These are phyloP conservation scores for Solanum clarkiae DNA, from an alignment of 257 asterid species.

Conservation along the genomic window DNA sequence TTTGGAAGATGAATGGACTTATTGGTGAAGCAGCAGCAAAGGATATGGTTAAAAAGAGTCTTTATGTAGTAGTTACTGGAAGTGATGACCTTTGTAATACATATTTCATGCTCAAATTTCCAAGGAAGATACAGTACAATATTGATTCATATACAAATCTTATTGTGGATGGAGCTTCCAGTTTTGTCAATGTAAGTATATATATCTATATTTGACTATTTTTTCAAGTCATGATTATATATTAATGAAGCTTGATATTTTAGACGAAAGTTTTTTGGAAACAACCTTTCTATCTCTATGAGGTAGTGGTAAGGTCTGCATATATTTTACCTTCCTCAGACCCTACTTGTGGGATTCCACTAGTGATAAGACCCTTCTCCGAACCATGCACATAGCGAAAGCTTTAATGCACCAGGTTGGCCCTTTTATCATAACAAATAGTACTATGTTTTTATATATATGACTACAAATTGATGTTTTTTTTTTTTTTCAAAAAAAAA, in stretches of 20 bases:
- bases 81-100: slow-evolving; percentile 15
- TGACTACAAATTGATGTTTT: background rate
- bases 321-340: too few relatives aligned
- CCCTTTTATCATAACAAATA: too few relatives aligned
- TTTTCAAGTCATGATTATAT: background rate
- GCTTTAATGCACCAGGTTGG: too few relatives aligned
- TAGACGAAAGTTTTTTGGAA: too few relatives aligned
- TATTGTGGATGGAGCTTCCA: slow-evolving; percentile 10
- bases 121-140: background rate
- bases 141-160: slow-evolving; percentile 7
- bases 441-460: too few relatives aligned
- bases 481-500: too few relatives aligned
- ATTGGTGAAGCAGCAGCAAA: slow-evolving; percentile 16
- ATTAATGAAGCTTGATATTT: background rate
- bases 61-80: slow-evolving; percentile 16
- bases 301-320: too few relatives aligned
- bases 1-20: slow-evolving; percentile 6
- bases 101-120: slow-evolving; percentile 6
- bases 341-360: too few relatives aligned
- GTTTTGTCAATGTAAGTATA: slow-evolving; percentile 3
- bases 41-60: slow-evolving; percentile 1
- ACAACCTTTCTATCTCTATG: too few relatives aligned
- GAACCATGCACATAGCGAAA: too few relatives aligned
- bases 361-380: too few relatives aligned
- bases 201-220: background rate